phyloP scores from a whole-genome alignment of 2,329 filamentous ascomycete species.

The Macrophomina tecta region DNA sequence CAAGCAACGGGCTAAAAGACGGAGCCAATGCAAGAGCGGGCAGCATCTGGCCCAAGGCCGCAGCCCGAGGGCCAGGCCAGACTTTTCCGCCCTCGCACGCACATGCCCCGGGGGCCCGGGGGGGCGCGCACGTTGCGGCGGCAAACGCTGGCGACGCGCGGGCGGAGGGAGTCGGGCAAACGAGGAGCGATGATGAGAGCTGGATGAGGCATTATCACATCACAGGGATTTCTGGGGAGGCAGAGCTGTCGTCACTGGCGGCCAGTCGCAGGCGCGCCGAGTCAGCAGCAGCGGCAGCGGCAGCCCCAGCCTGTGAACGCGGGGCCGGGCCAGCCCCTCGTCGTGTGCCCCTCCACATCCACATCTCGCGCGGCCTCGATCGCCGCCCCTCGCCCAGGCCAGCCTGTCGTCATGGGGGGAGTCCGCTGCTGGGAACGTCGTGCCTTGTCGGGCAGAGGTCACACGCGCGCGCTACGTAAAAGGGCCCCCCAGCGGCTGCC shows the following conservation, averaged over 20 bases:
- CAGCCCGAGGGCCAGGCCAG: conserved; percentile 5
- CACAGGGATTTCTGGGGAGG: background rate
- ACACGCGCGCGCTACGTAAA: conserved; percentile 12
- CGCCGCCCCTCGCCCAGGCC: background rate
- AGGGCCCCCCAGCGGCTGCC: background rate
- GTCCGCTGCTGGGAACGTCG: conserved; percentile 5
- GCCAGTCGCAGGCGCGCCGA: conserved; percentile 18
- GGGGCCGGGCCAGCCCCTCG: conserved; percentile 7
- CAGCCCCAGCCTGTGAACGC: conserved; percentile 13
- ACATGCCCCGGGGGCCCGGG: background rate
- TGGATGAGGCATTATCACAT: conserved; percentile 12
- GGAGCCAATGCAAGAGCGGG: no score
- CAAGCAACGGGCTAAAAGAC: conserved; percentile 8
- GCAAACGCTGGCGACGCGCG: background rate
- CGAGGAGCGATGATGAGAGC: conserved; percentile 7
- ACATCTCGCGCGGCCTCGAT: conserved; percentile 1
- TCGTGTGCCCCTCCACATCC: background rate
- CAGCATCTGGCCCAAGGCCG: no score
- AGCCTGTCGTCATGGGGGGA: conserved; percentile 10
- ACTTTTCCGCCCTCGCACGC: background rate
- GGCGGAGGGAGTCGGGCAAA: conserved; percentile 23
- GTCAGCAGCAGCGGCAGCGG: conserved; percentile 3
- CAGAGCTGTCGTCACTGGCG: conserved; percentile 12
- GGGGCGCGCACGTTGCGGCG: background rate
- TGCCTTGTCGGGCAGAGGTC: background rate